phyloP scores from a whole-genome alignment of 139 green algal genomes.

The Chlorokybus atmophyticus region DNA sequence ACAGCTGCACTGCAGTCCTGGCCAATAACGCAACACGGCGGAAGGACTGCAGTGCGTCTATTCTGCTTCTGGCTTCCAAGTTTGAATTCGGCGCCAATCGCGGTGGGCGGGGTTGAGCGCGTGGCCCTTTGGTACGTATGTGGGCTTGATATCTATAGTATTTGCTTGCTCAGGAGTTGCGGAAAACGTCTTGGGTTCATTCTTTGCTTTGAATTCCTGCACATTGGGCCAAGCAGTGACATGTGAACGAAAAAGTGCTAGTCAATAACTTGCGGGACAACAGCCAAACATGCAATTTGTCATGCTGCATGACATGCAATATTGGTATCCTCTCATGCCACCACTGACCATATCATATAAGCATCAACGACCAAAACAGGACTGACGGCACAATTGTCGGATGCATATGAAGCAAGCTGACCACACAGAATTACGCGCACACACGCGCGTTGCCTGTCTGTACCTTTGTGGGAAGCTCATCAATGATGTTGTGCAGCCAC shows the following conservation, averaged over 20 bases:
- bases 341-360: background rate
- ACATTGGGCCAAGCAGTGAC: slow-evolving; percentile 3
- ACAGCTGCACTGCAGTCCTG: too few relatives aligned
- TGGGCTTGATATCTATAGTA: slow-evolving; percentile 7
- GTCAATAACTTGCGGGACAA: background rate
- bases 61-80: slow-evolving; percentile 18
- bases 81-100: slow-evolving; percentile 7
- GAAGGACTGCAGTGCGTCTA: too few relatives aligned
- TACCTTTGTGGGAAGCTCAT: slow-evolving; percentile 37
- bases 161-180: too few relatives aligned
- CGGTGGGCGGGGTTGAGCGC: slow-evolving; percentile 19
- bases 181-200: slow-evolving; percentile 25
- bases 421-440: background rate
- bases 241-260: slow-evolving; percentile 5
- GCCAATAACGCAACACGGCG: too few relatives aligned
- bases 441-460: background rate
- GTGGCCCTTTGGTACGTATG: slow-evolving; percentile 28
- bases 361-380: background rate
- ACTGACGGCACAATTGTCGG: background rate
- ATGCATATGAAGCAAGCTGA: slow-evolving; percentile 8
- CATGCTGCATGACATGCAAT: slow-evolving; percentile 4
- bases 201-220: slow-evolving; percentile 6
- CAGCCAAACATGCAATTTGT: background rate
- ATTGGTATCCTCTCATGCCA: background rate
- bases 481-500: slow-evolving; percentile 50